These are phyloP conservation scores for Kurtzmaniella quercitrusa DNA, from an alignment of 1,139 yeast species.

Conservation along the genomic window DNA sequence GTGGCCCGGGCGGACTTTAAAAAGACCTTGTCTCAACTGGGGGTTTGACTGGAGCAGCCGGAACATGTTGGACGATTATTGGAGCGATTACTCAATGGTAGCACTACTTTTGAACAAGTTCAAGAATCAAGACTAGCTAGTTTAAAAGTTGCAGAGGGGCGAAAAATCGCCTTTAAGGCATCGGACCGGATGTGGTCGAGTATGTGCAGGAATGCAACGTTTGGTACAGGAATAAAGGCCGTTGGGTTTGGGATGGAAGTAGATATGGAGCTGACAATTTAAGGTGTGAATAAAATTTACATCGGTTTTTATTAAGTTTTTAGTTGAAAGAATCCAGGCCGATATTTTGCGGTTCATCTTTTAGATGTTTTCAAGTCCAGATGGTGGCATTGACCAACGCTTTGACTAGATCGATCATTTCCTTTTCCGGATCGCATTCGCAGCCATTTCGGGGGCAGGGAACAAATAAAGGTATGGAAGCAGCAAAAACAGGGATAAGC, in stretches of 20 bases:
- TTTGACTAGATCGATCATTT: not conserved
- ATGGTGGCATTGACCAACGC: too few relatives aligned
- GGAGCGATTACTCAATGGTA: not conserved
- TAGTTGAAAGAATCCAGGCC: not conserved
- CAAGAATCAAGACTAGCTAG: not conserved
- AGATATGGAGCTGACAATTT: not conserved
- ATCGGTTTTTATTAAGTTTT: not conserved
- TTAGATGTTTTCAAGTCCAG: too few relatives aligned
- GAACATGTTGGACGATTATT: not conserved
- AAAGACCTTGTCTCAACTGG: constrained; percentile 1
- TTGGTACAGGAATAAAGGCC: not conserved
- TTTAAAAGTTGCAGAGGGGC: not conserved
- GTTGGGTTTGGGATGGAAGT: not conserved
- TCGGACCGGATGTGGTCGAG: not conserved
- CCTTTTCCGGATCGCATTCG: not conserved
- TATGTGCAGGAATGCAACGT: not conserved
- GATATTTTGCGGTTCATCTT: not conserved
- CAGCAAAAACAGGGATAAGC: not conserved
- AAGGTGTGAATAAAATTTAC: not conserved
- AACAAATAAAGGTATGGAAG: not conserved
- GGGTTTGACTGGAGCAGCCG: constrained; percentile 1
- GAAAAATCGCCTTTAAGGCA: not conserved
- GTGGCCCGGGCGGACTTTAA: constrained; percentile 1
- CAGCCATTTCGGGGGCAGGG: not conserved
- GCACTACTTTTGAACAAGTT: too few relatives aligned